Evolutionary conservation across 768 basidiomycete species (phyloP).

Genomic region (Wakefieldia striispora): DNA sequence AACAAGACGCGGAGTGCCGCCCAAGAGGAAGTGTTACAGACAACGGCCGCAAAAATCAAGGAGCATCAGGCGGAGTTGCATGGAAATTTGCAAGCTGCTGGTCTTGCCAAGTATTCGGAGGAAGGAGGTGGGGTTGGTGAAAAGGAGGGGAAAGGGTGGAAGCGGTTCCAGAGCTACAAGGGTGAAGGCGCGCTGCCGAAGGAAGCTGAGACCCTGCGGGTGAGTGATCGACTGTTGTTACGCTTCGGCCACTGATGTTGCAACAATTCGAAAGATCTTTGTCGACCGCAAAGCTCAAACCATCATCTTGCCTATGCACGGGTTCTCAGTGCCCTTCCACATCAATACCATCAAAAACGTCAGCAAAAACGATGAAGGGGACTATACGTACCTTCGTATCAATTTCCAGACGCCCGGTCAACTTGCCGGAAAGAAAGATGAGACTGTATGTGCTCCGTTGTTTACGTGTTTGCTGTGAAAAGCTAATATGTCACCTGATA

Average conservation of each 20-base stretch:
- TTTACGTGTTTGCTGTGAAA: not conserved
- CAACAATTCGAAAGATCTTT: conserved; percentile 58
- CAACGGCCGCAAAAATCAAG: conserved; percentile 72
- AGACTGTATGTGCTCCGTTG: conserved; percentile 60
- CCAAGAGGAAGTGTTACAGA: conserved; percentile 79
- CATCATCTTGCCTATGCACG: conserved; percentile 89
- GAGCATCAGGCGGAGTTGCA: conserved; percentile 90
- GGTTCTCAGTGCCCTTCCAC: conserved; percentile 96
- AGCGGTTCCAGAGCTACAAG: conserved; percentile 95
- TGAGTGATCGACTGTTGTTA: conserved; percentile 37
- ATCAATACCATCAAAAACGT: conserved; percentile 98
- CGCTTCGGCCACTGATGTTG: conserved; percentile 4
- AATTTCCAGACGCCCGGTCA: conserved; percentile 99
- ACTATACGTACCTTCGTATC: conserved; percentile 90
- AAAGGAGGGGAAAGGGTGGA: conserved; percentile 92
- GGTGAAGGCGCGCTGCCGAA: conserved; percentile 86
- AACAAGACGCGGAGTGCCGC: conserved; percentile 88
- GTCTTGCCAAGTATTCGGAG: conserved; percentile 80
- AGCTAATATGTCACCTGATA: not conserved
- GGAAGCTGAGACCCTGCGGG: conserved; percentile 78
- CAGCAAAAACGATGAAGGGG: conserved; percentile 95
- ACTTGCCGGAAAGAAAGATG: conserved; percentile 96
- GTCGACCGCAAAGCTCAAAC: conserved; percentile 91
- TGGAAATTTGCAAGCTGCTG: conserved; percentile 69
- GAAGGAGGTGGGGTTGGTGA: conserved; percentile 70